phyloP scores from a whole-genome alignment of 257 asterid species.

The Catharanthus roseus region DNA sequence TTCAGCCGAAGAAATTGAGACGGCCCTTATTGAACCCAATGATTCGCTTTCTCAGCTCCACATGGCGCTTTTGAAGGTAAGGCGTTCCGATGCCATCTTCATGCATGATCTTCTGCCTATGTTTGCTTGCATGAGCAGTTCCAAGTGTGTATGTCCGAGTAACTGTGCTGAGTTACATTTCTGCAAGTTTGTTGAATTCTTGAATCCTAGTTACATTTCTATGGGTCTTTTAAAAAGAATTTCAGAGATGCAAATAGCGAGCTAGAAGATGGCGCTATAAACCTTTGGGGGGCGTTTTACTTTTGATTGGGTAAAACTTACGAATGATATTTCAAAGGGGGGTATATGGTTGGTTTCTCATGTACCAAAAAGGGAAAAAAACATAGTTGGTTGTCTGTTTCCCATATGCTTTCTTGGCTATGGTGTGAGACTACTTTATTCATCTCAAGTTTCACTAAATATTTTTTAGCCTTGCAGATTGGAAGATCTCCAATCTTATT shows the following conservation, averaged over 20 bases:
- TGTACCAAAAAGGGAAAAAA: not conserved
- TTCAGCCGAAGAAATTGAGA: slow-evolving; percentile 87
- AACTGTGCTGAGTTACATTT: not conserved
- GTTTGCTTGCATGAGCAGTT: not conserved
- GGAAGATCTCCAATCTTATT: not conserved
- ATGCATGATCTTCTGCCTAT: not conserved
- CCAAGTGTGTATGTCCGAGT: not conserved
- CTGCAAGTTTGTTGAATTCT: not conserved
- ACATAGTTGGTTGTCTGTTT: not conserved
- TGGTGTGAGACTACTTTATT: not conserved
- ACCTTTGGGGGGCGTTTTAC: not conserved
- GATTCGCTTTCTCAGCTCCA: slow-evolving; percentile 67
- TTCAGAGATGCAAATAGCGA: not conserved
- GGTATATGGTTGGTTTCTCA: not conserved
- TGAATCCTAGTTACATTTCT: not conserved
- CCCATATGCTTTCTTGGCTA: not conserved
- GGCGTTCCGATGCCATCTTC: not conserved
- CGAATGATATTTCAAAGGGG: not conserved
- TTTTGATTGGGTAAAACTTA: not conserved
- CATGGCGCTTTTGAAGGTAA: slow-evolving; percentile 67
- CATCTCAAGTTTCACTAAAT: too few species aligned
- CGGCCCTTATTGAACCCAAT: slow-evolving; percentile 66
- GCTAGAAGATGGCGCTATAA: not conserved
- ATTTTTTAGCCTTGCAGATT: too few species aligned
- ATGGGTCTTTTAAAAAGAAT: not conserved